Base-by-base conservation (phyloP, 2,329 filamentous ascomycete species). In the Diaporthe citrichinensis region DNA sequence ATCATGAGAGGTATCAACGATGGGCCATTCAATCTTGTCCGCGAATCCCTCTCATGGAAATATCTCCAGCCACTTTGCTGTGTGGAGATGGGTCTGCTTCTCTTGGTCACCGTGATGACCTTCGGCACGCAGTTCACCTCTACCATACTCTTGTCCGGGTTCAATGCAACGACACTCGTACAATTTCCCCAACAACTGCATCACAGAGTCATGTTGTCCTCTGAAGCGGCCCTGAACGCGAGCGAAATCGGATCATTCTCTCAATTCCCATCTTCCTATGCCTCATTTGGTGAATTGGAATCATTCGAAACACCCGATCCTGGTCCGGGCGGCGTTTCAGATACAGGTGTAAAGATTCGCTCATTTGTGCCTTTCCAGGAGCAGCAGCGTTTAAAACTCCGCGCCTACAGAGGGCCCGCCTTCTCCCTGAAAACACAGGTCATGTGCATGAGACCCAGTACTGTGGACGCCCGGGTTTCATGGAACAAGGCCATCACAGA, bases 31-130 rank as follows among this genome's bases (percentile, higher is more conserved):
- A 25, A 28, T 17, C 14, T 61, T 8, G 4, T 41, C 6, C 14
- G 23, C 23, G 12, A 61, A 15, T 0, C 28, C 1, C 1, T 41
- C 12, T 25, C 58, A 1, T 25, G 58, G 58, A 39, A 25, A 12
- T 1, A 8, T 41, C 5, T 61, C 1, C 10, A 2, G 2, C 10
- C 8, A 25, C 3, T 25, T 1, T 25, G 17, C 0, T 17, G 34
- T 17, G 12, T 41, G 58, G 58, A 61, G 15, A 25, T 41, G 20
- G 5, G 5, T 20, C 2, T 61, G 5, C 23, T 61, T 0, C 34
- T 61, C 2, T 3, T 41, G 0, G 23, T 41, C 23, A 61, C 58
- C 1, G 2, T 17, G 23, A 2, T 25, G 23, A 41, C 58, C 4
- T 61, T 61, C 12, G 58, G 58, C 34, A 61, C 14, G 2, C 58